Evolutionary conservation across 495 filamentous ascomycete genomes (phyloP).

Genomic region (Pseudoneurospora amorphoporcata): DNA sequence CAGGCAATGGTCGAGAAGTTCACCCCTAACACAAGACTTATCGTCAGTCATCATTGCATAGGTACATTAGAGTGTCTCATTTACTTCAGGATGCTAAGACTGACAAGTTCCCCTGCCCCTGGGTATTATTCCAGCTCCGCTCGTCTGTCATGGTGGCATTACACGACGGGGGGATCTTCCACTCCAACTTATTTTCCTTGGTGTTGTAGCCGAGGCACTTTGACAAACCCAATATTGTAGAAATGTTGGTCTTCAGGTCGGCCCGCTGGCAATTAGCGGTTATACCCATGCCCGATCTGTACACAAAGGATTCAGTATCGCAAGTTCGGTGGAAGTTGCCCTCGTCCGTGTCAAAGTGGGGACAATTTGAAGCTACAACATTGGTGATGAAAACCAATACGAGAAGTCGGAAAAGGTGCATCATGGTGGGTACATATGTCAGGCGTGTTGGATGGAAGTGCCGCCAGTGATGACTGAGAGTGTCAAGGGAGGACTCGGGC

Average conservation of each 20-base stretch:
- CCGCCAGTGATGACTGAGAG: too few species aligned
- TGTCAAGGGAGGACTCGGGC: too few species aligned
- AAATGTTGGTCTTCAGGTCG: neutral
- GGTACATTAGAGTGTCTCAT: neutral
- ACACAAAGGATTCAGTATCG: neutral
- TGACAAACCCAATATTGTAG: neutral
- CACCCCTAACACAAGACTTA: neutral
- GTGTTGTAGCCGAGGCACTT: neutral
- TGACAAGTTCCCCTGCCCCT: neutral
- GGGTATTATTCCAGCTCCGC: neutral
- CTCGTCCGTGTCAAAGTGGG: neutral
- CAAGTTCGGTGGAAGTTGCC: neutral
- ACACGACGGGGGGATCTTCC: neutral
- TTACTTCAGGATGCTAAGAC: neutral
- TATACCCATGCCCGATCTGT: neutral
- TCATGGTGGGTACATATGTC: neutral
- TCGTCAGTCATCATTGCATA: neutral
- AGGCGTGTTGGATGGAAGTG: neutral
- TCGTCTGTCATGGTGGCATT: neutral
- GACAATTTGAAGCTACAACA: neutral
- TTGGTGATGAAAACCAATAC: neutral
- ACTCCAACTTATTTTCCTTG: neutral
- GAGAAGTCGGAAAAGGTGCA: neutral
- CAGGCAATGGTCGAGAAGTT: neutral
- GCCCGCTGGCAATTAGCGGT: neutral